Conservation (phyloP, 345 rosid genomes). For the Firmiana major region DNA sequence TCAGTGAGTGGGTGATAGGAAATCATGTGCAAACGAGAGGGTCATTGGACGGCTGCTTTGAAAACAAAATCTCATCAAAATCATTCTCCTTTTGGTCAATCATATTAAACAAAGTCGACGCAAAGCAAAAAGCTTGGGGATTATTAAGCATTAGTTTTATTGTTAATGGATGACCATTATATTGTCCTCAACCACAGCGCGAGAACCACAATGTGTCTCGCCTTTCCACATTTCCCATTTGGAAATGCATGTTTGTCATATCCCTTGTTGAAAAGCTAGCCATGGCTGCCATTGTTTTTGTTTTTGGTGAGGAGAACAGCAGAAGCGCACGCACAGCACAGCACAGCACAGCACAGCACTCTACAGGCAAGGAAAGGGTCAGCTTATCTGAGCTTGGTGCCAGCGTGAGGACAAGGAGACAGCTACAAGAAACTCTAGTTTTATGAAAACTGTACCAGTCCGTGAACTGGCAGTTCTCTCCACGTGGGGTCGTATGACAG, state of each 20-base stretch:
- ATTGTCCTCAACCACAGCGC: constrained; percentile 1
- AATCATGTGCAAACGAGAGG: constrained; percentile 8
- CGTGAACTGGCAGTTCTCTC: constrained; percentile 38
- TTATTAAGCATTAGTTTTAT: neutral
- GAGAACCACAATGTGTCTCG: neutral
- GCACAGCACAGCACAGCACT: neutral
- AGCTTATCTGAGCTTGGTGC: neutral
- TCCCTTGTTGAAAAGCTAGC: constrained; percentile 6
- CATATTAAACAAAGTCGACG: neutral
- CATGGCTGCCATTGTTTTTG: no score
- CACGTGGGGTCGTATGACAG: constrained; percentile 43
- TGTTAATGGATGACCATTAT: constrained; percentile 6
- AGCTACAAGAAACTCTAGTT: neutral
- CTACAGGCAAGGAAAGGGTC: neutral
- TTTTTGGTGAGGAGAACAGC: neutral
- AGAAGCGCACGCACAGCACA: neutral
- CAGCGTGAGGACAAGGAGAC: constrained; percentile 18
- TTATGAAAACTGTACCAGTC: constrained; percentile 9
- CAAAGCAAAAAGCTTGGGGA: neutral
- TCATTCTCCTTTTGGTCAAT: neutral
- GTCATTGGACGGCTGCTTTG: constrained; percentile 8
- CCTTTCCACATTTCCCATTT: neutral
- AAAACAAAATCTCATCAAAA: neutral
- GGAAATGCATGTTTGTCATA: constrained; percentile 8
- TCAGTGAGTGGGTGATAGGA: neutral